Evolutionary conservation across 2,329 filamentous ascomycete species (phyloP), one percentile per base, ranked within the genome.

Genomic region (Rhynchosporium secalis): DNA sequence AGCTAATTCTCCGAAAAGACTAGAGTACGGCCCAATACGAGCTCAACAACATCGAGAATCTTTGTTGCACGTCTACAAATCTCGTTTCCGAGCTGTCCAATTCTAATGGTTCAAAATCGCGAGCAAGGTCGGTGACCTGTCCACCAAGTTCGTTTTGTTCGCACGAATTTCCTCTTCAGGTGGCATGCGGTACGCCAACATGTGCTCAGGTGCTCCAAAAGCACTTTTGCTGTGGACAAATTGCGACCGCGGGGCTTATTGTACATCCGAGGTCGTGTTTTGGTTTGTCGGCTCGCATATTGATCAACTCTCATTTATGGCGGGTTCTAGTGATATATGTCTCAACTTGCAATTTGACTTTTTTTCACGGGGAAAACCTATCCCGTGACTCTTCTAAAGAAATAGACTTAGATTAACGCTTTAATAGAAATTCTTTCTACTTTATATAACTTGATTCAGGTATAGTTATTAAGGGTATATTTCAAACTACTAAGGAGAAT

Each of bases 21-120:
- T 20, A 20, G 2, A 6, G 20, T 13, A 33, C 40, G 8, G 9
- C 40, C 40, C 40, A 12, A 31, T n/a, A 31, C 41, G 28, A 56
- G 28, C 13, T 28, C 7, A 31, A 40, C 43, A 20, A 41, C 9
- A 1, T n/a, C 20, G 12, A 43, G n/a, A 33, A 56, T 1, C 45
- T 56, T 56, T 56, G 54, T 56, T 56, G 54, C 54, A 56, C 38
- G 20, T 56, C 54, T 56, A 56, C 54, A 56, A 56, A 58, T n/a
- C 56, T 58, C 36, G 56, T 48, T 58, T 58, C 43, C 56, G 56
- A 58, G 56, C 56, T 7, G 31, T 38, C 47, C 57, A 59, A 41
- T 52, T 5, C 28, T 29, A 56, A 43, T 45, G 54, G 54, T 56
- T 46, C 20, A 56, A 46, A 45, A 46, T 31, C 26, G 40, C 54